Base-by-base conservation (phyloP, 495 filamentous ascomycete species). In the Aspergillus nanangensis region DNA sequence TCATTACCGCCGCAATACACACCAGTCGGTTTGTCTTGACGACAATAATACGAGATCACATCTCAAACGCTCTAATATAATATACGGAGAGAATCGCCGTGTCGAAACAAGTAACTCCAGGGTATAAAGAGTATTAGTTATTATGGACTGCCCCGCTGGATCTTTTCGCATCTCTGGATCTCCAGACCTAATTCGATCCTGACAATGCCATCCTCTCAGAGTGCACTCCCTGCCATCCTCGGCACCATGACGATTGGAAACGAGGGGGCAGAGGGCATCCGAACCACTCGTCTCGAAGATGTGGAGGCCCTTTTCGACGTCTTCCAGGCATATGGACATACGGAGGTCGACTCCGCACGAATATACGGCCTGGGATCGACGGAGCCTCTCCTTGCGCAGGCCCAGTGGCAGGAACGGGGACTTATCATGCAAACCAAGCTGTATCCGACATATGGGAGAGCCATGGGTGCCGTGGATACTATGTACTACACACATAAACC, bases 311-410 rank as follows among this genome's bases (percentile, higher is more conserved):
- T 67, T 23, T 64, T 79, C 27, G 70, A 76, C 55, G 55, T 66
- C 24, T 78, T 82, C 57, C 74, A 80, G 53, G 38, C 41, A 3
- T 55, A 69, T 48, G 76, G 78, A 23, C 72, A 80, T 61, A 67
- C 64, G 37, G 75, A 80, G 46, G 53, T 81, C 45, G 78, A 80
- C 59, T 77, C 76, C 3, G 72, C 77, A 5, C 68, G 71, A 18
- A 45, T 62, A 5, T 78, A 79, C 36, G 72, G 70, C 21, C 58
- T 57, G n/a, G 76, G 75, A n/a, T 52, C 61, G 9, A 72, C 72
- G 0, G 76, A 80, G 51, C 51, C 62, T 35, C 62, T 62, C 24
- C 71, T 79, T 3, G 72, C 63, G 3, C 50, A 71, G 9, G 51
- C 67, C 20, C 47, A 71, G 11, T 77, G 68, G 67, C 56, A 70